phyloP scores from a whole-genome alignment of 2,329 filamentous ascomycete genomes.

The Aspergillus ochraceoroseus region DNA sequence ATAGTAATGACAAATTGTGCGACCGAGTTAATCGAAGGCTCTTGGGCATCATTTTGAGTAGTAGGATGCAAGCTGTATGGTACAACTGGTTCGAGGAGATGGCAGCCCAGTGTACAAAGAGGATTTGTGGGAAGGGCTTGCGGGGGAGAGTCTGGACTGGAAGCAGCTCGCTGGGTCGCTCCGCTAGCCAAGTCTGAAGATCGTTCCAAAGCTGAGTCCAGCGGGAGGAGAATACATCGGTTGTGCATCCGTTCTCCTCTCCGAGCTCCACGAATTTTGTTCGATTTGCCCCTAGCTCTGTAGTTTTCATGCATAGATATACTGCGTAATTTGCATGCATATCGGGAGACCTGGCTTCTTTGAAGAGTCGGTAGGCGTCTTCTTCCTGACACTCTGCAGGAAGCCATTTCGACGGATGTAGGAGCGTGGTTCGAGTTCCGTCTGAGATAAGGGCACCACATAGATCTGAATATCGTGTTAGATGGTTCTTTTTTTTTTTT shows the following conservation, averaged over 20 bases:
- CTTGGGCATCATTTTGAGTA: conserved; percentile 47
- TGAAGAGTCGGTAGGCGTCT: conserved; percentile 38
- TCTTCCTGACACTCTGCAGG: conserved; percentile 37
- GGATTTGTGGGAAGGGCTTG: conserved; percentile 49
- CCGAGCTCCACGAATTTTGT: conserved; percentile 49
- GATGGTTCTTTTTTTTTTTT: too few relatives aligned
- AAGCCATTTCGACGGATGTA: conserved; percentile 50
- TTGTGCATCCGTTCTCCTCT: conserved; percentile 44
- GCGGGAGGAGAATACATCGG: conserved; percentile 39
- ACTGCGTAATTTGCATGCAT: conserved; percentile 59
- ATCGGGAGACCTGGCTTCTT: conserved; percentile 42
- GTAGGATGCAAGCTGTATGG: conserved; percentile 52
- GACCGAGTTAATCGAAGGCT: conserved; percentile 22
- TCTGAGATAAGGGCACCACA: conserved; percentile 54
- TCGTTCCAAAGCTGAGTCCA: conserved; percentile 51
- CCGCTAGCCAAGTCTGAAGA: conserved; percentile 47
- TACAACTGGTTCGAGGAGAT: conserved; percentile 57
- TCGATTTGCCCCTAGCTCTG: conserved; percentile 49
- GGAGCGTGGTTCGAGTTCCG: conserved; percentile 47
- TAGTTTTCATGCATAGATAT: conserved; percentile 52
- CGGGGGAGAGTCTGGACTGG: conserved; percentile 45
- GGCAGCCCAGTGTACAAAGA: conserved; percentile 52
- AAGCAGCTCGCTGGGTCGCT: conserved; percentile 47
- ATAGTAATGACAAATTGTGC: conserved; percentile 42
- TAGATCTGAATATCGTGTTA: conserved; percentile 39